Base-by-base conservation (phyloP, 2,329 filamentous ascomycete species). In the Coleophoma cylindrospora region DNA sequence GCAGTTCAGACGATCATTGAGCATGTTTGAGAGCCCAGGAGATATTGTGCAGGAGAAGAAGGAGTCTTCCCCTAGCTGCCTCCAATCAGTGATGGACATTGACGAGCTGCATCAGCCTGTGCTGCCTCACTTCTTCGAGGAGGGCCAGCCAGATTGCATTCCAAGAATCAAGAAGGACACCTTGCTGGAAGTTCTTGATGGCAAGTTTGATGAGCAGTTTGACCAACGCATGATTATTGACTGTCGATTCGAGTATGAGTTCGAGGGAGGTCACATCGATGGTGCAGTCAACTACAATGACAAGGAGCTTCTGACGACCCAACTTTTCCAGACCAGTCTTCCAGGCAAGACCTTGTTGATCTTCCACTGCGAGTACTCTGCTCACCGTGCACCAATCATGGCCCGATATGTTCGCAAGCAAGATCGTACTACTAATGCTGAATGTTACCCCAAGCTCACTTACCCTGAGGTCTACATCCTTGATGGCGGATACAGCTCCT, bases 231-330 rank as follows among this genome's bases (percentile, higher is more conserved):
- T 95, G 69, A 79, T 99, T 63, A 86, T 99, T 62, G 94, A 99
- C 69, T 99, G 94, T 68, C 88, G 94, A 17, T 99, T 99, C 66
- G 94, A 99, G 75, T 99, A 99, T 68, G 94, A 99, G 71, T 99
- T 95, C 66, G 87, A 96, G 14, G 94, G 94, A 50, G 94, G 94
- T 34, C 94, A 99, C 68, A 96, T 99, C 64, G 81, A 91, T 59
- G 88, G 88, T 15, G 94, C 94, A 40, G 77, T 96, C 71, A 99
- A 99, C 74, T 94, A 91, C 75, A 97, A 96, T 70, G 90, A 96
- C 73, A 96, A 96, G 71, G 92, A 99, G 63, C 73, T 87, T 53
- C 77, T 99, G 51, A 83, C 90, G 9, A 76, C 76, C 49, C 83
- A 91, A 58, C 80, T 99, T 45, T 96, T 99, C 68, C 72, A 82